Base-by-base conservation (phyloP, 2,329 filamentous ascomycete species). In the Chalara sp. region DNA sequence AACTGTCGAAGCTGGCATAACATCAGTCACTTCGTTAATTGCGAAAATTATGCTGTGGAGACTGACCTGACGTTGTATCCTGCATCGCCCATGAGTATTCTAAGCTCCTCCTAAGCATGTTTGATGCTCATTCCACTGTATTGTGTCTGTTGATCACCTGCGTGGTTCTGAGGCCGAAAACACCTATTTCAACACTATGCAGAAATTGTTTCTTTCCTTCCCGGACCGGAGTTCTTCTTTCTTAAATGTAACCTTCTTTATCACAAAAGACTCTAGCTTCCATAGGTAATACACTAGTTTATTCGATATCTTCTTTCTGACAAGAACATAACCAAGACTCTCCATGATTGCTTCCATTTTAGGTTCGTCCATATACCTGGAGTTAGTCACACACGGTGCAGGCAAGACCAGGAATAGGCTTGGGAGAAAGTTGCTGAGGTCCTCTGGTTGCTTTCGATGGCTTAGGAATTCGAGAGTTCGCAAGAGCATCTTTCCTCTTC, bases 211-310 rank as follows among this genome's bases (percentile, higher is more conserved):
- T 65, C 90, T 81, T 29, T 75, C 79, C 48, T 75, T 73, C 8
- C 91, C 91, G 28, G 88, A 78, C 54, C 87, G 84, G 40, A 96
- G 67, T 65, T 93, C 86, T 54, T 80, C 78, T 70, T 97, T 97
- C 53, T 75, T 75, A 63, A 85, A 87, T 10, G 63, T 64, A 46
- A 55, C 55, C 63, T 5, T 60, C 61, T 51, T 59, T 29, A 46
- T 47, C 7, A 56, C 50, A 1, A 51, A 42, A 13, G 46, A 46
- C 32, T 65, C 63, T 41, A 64, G 66, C 58, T 72, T 79, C 87
- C 91, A 96, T n/a, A 97, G 74, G 56, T 90, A 91, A 67, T 96
- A 97, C 28, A 89, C 82, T 47, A 99, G 73, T 68, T 96, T 95
- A 43, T 84, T 77, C 1, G 88, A 93, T 57, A 82, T 73, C 69